phyloP scores from a whole-genome alignment of 495 filamentous ascomycete species.

The Penicillium parvum region DNA sequence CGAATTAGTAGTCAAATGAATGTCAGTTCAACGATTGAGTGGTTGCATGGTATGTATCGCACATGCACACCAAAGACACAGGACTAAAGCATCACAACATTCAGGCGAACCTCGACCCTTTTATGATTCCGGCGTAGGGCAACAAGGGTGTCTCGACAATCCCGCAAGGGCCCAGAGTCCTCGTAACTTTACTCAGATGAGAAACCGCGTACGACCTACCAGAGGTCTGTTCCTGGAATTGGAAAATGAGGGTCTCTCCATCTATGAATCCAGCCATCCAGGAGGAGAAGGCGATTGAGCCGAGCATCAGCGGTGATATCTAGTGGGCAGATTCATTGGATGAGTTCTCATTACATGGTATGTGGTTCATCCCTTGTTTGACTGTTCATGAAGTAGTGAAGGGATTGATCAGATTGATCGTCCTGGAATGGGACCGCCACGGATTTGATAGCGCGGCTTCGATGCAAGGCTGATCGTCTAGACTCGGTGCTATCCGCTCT shows the following conservation, averaged over 20 bases:
- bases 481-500: too few relatives aligned
- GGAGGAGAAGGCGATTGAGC: too few relatives aligned
- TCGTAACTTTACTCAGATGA: not conserved
- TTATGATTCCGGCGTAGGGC: slow-evolving; percentile 8
- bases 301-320: too few relatives aligned
- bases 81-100: too few relatives aligned
- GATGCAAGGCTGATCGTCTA: slow-evolving; percentile 23
- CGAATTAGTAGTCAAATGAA: too few relatives aligned
- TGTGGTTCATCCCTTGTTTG: slow-evolving; percentile 21
- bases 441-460: slow-evolving; percentile 13
- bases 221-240: not conserved
- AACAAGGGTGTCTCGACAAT: slow-evolving; percentile 1
- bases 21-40: too few relatives aligned
- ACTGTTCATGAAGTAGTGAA: slow-evolving; percentile 5
- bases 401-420: slow-evolving; percentile 21
- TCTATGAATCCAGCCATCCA: too few relatives aligned
- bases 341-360: too few relatives aligned
- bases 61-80: too few relatives aligned
- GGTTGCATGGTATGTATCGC: too few relatives aligned
- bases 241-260: slow-evolving; percentile 1
- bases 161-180: slow-evolving; percentile 14
- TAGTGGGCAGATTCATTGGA: too few relatives aligned
- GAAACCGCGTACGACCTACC: slow-evolving; percentile 14
- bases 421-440: slow-evolving; percentile 14
- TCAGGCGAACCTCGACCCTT: too few relatives aligned